Evolutionary conservation across 179 eudicot species (phyloP), one percentile per base, ranked within the genome.

Genomic region (Spinacia oleracea): DNA sequence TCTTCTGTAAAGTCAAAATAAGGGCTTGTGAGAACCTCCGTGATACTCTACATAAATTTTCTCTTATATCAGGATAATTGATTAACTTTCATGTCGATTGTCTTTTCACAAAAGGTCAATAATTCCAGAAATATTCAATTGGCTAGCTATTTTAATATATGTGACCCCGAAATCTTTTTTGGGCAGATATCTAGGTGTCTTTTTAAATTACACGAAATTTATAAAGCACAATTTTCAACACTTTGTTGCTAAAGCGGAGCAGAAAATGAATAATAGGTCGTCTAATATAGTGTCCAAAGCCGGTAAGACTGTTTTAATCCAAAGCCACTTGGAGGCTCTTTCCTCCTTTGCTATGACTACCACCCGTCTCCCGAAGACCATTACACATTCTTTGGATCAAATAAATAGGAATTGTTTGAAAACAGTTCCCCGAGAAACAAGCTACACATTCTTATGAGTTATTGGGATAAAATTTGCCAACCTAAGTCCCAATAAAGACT

Each of bases 21-120:
- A 0, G 2, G 10, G 18, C 48, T 1, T n/a, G 10, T 0, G 9
- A 0, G 0, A 35, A 14, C 0, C 8, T 74, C 0, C 3, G 21
- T 12, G 1, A 12, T 1, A 43, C 35, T 3, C 11, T 74, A 0
- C 7, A 56, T 5, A 5, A 56, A 0, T 74, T 55, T 20, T 74
- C 6, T 20, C 1, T 16, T 8, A 18, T 27, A 0, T 74, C 77
- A 1, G 34, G 51, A 0, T 67, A 51, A 31, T 25, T 72, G 1
- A 53, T 51, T 15, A 72, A 72, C 51, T 53, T 50, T 32, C 62
- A 72, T 14, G 0, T 16, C 42, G 0, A 5, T 51, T 3, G 23
- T 53, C 31, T 74, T 74, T 21, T 59, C 77, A 0, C 1, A 12
- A 20, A 35, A 0, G 4, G 12, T 5, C 23, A 2, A 18, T 10